Base-by-base conservation (phyloP, 768 basidiomycete genomes). In the Gymnopilus junonius region DNA sequence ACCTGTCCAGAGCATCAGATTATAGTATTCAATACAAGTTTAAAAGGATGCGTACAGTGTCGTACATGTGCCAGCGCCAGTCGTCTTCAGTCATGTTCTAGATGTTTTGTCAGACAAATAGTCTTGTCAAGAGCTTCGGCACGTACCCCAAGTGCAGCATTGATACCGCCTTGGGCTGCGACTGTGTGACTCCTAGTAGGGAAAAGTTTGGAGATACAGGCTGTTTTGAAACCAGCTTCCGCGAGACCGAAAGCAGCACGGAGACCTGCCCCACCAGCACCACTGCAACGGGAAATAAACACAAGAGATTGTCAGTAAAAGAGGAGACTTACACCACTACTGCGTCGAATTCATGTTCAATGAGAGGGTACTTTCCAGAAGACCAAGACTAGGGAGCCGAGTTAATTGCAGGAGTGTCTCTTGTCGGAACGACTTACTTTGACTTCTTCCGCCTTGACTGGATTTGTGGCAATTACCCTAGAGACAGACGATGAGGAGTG, bases 71-170 rank as follows among this genome's bases (percentile, higher is more conserved):
- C 96, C 95, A 97, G 78, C 95, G 82, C 95, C 96, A 99, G 75
- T 99, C 95, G 73, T 99, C 97, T 80, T 99, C 97, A 4, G 95
- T 97, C 95, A 99, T 96, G 81, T 98, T 97, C 89, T 94, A 35
- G 58, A 34, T 45, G 23, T 55, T 27, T 53, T 4, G 50, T 43
- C 20, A 39, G 21, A 59, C 27, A 25, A 20, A 65, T 69, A 65
- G 2, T 63, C 48, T 43, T 8, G 23, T 42, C 34, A 40, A 34
- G 60, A 42, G 65, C 25, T 1, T 20, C 60, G 17, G 66, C 20
- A 83, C 89, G 69, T 75, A 95, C 93, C 67, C 95, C 95, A 57
- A 97, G 87, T 58, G 95, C 95, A 70, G 95, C 97, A 80, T 99
- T 99, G 76, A 99, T 95, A 75, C 97, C 97, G 70, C 97, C 97